Base-by-base conservation (phyloP, 495 filamentous ascomycete species). In the Pyrenopolyporus hunteri region DNA sequence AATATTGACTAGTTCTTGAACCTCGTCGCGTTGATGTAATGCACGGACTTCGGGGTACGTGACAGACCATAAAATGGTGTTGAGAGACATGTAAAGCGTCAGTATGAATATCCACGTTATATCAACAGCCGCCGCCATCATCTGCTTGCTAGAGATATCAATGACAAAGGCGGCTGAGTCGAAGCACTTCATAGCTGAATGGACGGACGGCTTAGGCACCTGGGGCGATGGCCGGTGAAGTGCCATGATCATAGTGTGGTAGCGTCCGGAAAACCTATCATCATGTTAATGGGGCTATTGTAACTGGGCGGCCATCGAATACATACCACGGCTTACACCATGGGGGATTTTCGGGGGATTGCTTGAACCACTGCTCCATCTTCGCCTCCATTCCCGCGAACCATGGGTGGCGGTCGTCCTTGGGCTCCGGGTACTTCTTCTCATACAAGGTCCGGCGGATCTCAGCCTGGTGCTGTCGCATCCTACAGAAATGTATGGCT, bases 101-200 rank as follows among this genome's bases (percentile, higher is more conserved):
- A 95, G 83, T 6, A 93, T 83, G 68, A 95, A 96, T 31, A 95
- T 86, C 91, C 93, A 98, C 2, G 91, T 96, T 50, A 96, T 76
- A 67, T 97, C 93, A 16, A 93, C 86, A 17, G 84, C 85, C 6
- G 80, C 81, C 6, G 82, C 85, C 57, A 84, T 79, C 67, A 94
- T 89, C 70, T 95, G 91, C 44, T 88, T 82, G 64, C 81, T 84
- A 31, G 90, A 87, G 73, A 91, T 85, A 51, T 84, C 77, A 58
- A 98, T 87, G 69, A 95, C 92, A 71, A 85, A 89, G 13, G 85
- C 76, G 53, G 87, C 87, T 13, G 89, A 88, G n/a, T 94, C 86
- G 69, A 87, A 96, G 68, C 93, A 97, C 59, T 78, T 86, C 35
- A 78, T 74, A 9, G 92, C 92, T 1, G 93, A 91, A 20, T 80